Percentiles rank a stretch among this genome's conserved stretches.
Evolutionary conservation across 73 alveolate species (phyloP).

Genomic region (Urostyla sp.): DNA sequence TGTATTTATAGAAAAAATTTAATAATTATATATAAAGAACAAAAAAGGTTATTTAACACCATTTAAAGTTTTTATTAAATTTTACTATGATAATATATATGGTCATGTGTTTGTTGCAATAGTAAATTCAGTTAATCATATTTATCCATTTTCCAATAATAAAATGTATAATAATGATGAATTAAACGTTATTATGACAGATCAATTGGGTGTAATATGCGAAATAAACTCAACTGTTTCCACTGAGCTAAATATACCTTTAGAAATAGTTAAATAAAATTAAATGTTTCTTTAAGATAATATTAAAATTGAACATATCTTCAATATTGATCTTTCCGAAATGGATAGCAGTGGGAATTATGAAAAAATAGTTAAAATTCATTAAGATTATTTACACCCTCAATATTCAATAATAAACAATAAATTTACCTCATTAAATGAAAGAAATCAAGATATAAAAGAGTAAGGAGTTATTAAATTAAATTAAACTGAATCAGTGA

Average conservation of each 20-base stretch:
- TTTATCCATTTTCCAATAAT: slow-evolving; percentile 37
- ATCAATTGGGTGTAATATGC: slow-evolving; percentile 1
- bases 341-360: too few relatives aligned
- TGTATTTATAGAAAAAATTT: slow-evolving; percentile 7
- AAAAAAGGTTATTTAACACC: slow-evolving; percentile 20
- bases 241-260: slow-evolving; percentile 6
- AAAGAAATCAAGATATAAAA: too few relatives aligned
- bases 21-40: slow-evolving; percentile 16
- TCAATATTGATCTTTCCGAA: not conserved
- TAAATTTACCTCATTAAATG: too few relatives aligned
- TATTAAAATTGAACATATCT: not conserved
- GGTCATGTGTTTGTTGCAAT: slow-evolving; percentile 40
- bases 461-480: too few relatives aligned
- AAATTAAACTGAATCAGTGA: too few relatives aligned
- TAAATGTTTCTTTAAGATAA: slow-evolving; percentile 20
- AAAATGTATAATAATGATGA: slow-evolving; percentile 15
- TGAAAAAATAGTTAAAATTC: too few relatives aligned
- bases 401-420: too few relatives aligned
- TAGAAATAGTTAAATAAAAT: slow-evolving; percentile 3
- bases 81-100: slow-evolving; percentile 29
- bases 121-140: slow-evolving; percentile 3
- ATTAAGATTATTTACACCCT: too few relatives aligned
- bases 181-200: slow-evolving; percentile 5
- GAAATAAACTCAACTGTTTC: slow-evolving; percentile 29
- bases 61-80: slow-evolving; percentile 9